A percentile compares a stretch with the other conserved stretches of the same genome.
These are phyloP conservation scores for Vitis cinerea DNA, from an alignment of 164 flowering plant species.

Conservation along the genomic window DNA sequence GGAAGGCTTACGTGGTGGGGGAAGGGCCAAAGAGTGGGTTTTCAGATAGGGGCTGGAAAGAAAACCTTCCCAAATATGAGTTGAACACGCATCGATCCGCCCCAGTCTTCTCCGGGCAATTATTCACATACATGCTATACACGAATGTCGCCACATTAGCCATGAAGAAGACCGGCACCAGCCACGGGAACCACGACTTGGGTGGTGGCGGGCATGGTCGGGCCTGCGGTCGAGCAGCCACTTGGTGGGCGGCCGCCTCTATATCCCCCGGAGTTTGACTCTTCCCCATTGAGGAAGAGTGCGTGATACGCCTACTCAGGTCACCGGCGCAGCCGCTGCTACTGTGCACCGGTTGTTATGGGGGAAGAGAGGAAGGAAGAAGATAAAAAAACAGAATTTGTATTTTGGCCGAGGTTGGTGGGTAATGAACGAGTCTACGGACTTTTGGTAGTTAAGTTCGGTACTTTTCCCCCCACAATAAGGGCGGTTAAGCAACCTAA, in stretches of 20 bases:
- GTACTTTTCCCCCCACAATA: constrained; percentile 15
- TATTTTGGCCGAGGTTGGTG: background rate
- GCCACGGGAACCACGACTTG: constrained; percentile 39
- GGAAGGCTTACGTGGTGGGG: constrained; percentile 30
- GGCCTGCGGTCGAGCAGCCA: constrained; percentile 13
- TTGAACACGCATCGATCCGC: constrained; percentile 20
- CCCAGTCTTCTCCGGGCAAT: constrained; percentile 31
- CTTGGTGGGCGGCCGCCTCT: background rate
- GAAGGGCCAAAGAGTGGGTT: constrained; percentile 56
- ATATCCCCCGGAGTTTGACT: constrained; percentile 14
- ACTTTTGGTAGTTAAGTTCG: constrained; percentile 12
- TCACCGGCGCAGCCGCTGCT: background rate
- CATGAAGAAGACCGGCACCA: constrained; percentile 35
- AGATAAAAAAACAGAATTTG: background rate
- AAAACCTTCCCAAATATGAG: constrained; percentile 32
- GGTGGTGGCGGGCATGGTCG: constrained; percentile 11
- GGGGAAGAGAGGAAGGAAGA: background rate
- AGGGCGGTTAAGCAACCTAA: too few relatives aligned
- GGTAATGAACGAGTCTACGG: constrained; percentile 10
- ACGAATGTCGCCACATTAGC: constrained; percentile 29
- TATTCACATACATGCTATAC: constrained; percentile 36
- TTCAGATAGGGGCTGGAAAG: constrained; percentile 41
- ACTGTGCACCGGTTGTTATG: background rate
- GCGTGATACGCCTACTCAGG: background rate
- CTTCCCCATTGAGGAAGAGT: constrained; percentile 20